Percentiles rank a stretch among this genome's conserved stretches.
These are phyloP conservation scores for Takashimella tepidaria DNA, from an alignment of 1,284 basidiomycete genomes.

Conservation along the genomic window DNA sequence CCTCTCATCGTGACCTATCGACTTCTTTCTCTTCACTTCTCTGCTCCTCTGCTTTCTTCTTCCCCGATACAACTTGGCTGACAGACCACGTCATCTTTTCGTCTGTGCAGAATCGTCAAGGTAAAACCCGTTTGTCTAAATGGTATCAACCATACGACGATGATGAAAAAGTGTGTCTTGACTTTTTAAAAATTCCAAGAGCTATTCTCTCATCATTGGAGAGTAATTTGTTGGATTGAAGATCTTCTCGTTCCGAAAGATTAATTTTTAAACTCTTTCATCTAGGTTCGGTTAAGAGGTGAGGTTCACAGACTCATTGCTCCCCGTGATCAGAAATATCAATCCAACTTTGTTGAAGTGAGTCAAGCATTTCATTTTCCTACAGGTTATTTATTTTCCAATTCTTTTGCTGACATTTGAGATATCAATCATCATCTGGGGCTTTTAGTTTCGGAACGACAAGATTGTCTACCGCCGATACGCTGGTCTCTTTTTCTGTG, in stretches of 20 bases:
- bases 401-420: no score
- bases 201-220: no score
- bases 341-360: slow-evolving; percentile 98
- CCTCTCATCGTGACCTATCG: not conserved
- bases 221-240: not conserved
- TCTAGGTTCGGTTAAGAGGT: slow-evolving; percentile 78
- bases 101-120: slow-evolving; percentile 77
- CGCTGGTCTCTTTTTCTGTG: slow-evolving; percentile 95
- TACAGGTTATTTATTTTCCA: not conserved
- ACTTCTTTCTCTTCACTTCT: not conserved
- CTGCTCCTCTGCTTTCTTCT: no score
- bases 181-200: no score
- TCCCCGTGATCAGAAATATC: slow-evolving; percentile 96
- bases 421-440: not conserved
- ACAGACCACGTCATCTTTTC: no score
- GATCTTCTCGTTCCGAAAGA: slow-evolving; percentile 1
- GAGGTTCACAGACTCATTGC: slow-evolving; percentile 95
- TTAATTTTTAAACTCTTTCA: not conserved
- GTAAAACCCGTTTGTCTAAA: slow-evolving; percentile 92
- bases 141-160: slow-evolving; percentile 97
- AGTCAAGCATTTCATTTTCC: slow-evolving; percentile 38
- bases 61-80: not conserved
- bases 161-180: slow-evolving; percentile 74
- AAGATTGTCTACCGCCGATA: slow-evolving; percentile 94
- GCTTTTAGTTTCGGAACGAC: slow-evolving; percentile 79